Evolutionary conservation across 805 yeast genomes (phyloP).

Genomic region (Dipodascus albidus): DNA sequence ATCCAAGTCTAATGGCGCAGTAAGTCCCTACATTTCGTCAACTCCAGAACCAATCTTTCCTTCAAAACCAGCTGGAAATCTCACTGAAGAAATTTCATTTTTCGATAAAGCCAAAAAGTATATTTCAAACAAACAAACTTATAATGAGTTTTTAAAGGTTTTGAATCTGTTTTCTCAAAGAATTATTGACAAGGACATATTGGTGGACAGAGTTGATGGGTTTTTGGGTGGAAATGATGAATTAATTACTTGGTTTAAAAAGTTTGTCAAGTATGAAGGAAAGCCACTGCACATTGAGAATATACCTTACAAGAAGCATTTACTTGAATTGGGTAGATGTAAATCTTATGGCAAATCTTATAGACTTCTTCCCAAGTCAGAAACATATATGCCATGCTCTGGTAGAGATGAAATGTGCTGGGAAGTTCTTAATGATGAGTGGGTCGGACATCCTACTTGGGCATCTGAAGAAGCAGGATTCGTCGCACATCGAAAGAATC

Average conservation of each 20-base stretch:
- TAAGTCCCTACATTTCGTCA: constrained; percentile 66
- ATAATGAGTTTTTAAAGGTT: constrained; percentile 84
- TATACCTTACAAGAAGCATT: constrained; percentile 78
- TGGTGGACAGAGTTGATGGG: constrained; percentile 74
- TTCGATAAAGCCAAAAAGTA: constrained; percentile 87
- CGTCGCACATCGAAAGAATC: constrained; percentile 97
- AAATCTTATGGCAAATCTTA: constrained; percentile 94
- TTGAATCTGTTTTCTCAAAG: constrained; percentile 84
- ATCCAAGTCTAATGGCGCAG: not conserved
- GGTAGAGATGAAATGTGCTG: constrained; percentile 99
- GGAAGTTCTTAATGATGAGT: constrained; percentile 96
- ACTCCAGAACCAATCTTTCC: constrained; percentile 67
- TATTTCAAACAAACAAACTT: constrained; percentile 78
- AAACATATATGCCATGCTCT: constrained; percentile 92
- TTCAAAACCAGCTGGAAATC: constrained; percentile 37
- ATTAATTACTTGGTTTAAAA: constrained; percentile 81
- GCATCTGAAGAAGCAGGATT: constrained; percentile 98
- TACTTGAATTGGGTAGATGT: constrained; percentile 78
- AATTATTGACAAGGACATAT: constrained; percentile 68
- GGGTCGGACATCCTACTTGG: constrained; percentile 99
- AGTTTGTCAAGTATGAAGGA: constrained; percentile 81
- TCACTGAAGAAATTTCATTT: constrained; percentile 78
- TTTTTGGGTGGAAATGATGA: constrained; percentile 76
- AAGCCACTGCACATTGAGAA: constrained; percentile 81
- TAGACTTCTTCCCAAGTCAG: constrained; percentile 83